Conservation (phyloP, 2,329 filamentous ascomycete species). For the Paraphaeosphaeria sporulosa region DNA sequence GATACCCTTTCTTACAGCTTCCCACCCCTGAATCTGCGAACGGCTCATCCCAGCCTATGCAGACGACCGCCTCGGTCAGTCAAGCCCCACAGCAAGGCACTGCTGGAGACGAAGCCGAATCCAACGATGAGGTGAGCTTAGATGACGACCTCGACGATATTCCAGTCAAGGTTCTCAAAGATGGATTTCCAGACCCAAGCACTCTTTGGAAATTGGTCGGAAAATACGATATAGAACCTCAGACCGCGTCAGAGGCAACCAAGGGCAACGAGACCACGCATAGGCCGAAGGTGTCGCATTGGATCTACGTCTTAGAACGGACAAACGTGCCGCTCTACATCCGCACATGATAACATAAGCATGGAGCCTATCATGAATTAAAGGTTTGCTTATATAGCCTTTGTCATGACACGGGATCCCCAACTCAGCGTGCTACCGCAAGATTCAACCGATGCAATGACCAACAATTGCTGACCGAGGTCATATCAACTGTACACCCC, state of each 20-base stretch:
- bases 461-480: neutral
- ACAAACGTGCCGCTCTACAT: slow-evolving; percentile 39
- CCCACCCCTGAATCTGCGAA: slow-evolving; percentile 1
- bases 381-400: neutral
- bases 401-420: neutral
- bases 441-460: neutral
- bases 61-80: neutral
- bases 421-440: neutral
- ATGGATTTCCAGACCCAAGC: slow-evolving; percentile 47
- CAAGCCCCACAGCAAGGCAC: neutral
- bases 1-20: slow-evolving; percentile 47
- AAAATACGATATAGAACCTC: slow-evolving; percentile 42
- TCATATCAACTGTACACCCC: slow-evolving; percentile 33
- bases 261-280: slow-evolving; percentile 33
- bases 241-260: slow-evolving; percentile 25
- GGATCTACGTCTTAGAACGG: slow-evolving; percentile 50
- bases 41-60: neutral
- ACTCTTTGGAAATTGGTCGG: slow-evolving; percentile 47
- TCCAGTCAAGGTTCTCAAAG: slow-evolving; percentile 34
- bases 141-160: slow-evolving; percentile 33
- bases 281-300: slow-evolving; percentile 47
- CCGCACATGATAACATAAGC: no score
- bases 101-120: slow-evolving; percentile 1
- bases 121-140: slow-evolving; percentile 8
- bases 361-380: no score